Percentiles rank a stretch among this genome's conserved stretches.
phyloP scores from a whole-genome alignment of 495 filamentous ascomycete genomes.

The Staphylotrichum tortipilum region DNA sequence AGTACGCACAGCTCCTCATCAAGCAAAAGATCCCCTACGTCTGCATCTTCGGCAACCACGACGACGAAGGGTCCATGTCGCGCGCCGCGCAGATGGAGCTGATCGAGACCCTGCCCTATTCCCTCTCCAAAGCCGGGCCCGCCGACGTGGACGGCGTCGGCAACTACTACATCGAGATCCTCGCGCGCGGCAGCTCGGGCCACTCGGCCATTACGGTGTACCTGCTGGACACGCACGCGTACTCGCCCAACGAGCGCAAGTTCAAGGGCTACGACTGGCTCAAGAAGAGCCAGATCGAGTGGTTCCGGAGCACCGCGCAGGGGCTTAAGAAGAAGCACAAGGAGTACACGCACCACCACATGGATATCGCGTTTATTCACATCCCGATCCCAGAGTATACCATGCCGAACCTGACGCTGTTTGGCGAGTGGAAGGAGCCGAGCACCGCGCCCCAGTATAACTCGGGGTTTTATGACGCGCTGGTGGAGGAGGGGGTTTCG shows the following conservation, averaged over 20 bases:
- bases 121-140: slow-evolving; percentile 72
- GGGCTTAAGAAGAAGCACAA: slow-evolving; percentile 58
- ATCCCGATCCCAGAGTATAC: slow-evolving; percentile 90
- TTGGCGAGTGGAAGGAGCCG: slow-evolving; percentile 63
- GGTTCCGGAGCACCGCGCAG: slow-evolving; percentile 75
- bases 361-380: slow-evolving; percentile 96
- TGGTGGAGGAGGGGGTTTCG: slow-evolving; percentile 73
- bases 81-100: slow-evolving; percentile 74
- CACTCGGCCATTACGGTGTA: slow-evolving; percentile 91
- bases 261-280: slow-evolving; percentile 92
- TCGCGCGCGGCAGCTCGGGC: slow-evolving; percentile 64
- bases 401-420: slow-evolving; percentile 34
- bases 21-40: slow-evolving; percentile 86
- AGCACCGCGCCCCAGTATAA: slow-evolving; percentile 85
- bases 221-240: slow-evolving; percentile 85
- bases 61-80: slow-evolving; percentile 79
- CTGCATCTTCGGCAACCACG: slow-evolving; percentile 94
- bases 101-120: slow-evolving; percentile 79
- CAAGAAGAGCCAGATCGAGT: slow-evolving; percentile 84
- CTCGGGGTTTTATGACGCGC: slow-evolving; percentile 74
- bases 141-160: slow-evolving; percentile 79
- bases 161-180: slow-evolving; percentile 89
- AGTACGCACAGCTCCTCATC: slow-evolving; percentile 78
- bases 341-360: slow-evolving; percentile 82
- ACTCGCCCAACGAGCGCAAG: slow-evolving; percentile 80